Base-by-base conservation (phyloP, 352 stramenopile genomes). In the Pythium myriotylum region DNA sequence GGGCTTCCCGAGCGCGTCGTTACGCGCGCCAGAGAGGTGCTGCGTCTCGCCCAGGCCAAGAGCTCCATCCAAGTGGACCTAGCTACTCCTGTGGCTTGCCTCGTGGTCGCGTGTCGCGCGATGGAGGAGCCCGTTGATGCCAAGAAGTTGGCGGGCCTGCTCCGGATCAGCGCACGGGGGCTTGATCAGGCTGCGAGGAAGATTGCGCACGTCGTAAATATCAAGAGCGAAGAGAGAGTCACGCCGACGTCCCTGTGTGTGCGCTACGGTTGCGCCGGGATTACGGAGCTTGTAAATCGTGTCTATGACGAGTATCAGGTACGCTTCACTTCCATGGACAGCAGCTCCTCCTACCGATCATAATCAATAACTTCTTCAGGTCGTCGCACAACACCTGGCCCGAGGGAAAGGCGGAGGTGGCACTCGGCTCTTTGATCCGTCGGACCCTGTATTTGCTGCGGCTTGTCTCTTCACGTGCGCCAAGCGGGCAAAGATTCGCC, bases 391-490 rank as follows among this genome's bases (percentile, higher is more conserved):
- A 56, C 60, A 52, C 19, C 17, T 79, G 33, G 57, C 67, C 17
- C 47, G 69, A 19, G 61, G 53, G 6, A 47, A 46, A 37, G 16
- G 20, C 39, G 76, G 53, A 48, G 54, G 13, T 14, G 74, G 42
- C 43, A 67, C 10, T 62, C 68, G 8, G 16, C 19, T 24, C 4
- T 71, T 49, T 32, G 79, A 88, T 43, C 62, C 56, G 1, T 57
- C 65, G 8, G 70, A 89, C 33, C 79, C 83, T 3, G 67, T 89
- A 1, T 89, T 91, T 51, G 70, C 62, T 16, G 83, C 83, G 3
- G 83, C 83, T 22, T 91, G 83, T 64, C 65, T 92, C 17, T 89
- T 76, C 55, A 81, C 76, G 22, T 82, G 74, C 39, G 86, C 74
- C 46, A 92, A 91, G 46, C 59, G 83, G 16, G 77, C 83, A 27